A percentile compares a stretch with the other conserved stretches of the same genome.
phyloP scores from a whole-genome alignment of 2,329 filamentous ascomycete species.

The Corinectria fuckeliana region DNA sequence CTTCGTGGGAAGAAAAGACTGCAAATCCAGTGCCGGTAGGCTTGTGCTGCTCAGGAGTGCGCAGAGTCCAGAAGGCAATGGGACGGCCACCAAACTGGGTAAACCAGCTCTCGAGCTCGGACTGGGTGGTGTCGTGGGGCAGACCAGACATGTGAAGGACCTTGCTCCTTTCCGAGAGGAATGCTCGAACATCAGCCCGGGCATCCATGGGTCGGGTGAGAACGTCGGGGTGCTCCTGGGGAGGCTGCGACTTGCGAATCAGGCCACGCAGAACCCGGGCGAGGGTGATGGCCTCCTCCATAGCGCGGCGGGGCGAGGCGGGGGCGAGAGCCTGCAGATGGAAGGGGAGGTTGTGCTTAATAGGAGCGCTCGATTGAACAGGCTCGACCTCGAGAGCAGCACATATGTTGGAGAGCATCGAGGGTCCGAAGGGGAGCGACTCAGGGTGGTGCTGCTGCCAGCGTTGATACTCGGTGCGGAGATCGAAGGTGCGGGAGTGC shows the following conservation, averaged over 20 bases:
- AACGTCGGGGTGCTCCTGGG: conserved; percentile 93
- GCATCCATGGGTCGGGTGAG: conserved; percentile 96
- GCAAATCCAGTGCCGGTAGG: conserved; percentile 98
- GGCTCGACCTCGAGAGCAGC: conserved; percentile 97
- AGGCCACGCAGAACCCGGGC: conserved; percentile 90
- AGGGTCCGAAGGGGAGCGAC: conserved; percentile 94
- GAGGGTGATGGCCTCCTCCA: conserved; percentile 96
- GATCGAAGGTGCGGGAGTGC: conserved; percentile 95
- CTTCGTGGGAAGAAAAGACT: conserved; percentile 98
- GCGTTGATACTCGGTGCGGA: conserved; percentile 95
- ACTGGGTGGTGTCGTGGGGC: conserved; percentile 97
- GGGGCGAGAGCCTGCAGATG: conserved; percentile 95
- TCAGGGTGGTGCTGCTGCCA: conserved; percentile 99
- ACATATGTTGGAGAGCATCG: conserved; percentile 96
- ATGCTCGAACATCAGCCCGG: conserved; percentile 92
- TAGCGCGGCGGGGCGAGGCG: conserved; percentile 91
- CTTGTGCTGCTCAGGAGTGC: conserved; percentile 98
- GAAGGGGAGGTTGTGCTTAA: conserved; percentile 98
- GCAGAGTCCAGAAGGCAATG: conserved; percentile 98
- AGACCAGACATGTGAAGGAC: conserved; percentile 97
- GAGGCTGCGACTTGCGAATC: conserved; percentile 94
- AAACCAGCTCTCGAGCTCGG: conserved; percentile 98
- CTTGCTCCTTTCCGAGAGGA: conserved; percentile 95
- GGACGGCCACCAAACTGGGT: conserved; percentile 97
- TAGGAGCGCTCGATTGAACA: conserved; percentile 94